Conservation (phyloP, 2,329 filamentous ascomycete species). For the Penicillium hesseltinei region DNA sequence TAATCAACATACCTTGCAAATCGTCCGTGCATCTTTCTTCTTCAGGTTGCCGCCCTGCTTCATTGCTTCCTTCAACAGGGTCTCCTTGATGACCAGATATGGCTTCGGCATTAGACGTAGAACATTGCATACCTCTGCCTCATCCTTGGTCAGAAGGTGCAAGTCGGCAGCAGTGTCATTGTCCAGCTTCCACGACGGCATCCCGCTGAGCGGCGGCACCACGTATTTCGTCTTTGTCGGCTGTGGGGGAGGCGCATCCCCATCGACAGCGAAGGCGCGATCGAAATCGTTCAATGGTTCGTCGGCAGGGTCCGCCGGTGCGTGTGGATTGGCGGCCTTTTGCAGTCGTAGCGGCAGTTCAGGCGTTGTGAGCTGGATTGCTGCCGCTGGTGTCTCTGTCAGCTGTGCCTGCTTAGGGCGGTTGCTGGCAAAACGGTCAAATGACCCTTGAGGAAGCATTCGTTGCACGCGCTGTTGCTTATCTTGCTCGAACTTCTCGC, state of each 20-base stretch:
- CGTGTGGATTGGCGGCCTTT: slow-evolving; percentile 35
- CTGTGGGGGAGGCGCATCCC: slow-evolving; percentile 41
- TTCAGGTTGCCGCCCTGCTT: slow-evolving; percentile 85
- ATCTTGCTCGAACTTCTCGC: slow-evolving; percentile 89
- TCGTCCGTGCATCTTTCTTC: slow-evolving; percentile 88
- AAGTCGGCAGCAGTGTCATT: slow-evolving; percentile 74
- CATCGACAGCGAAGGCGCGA: slow-evolving; percentile 53
- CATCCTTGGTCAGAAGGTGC: slow-evolving; percentile 80
- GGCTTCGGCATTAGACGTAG: slow-evolving; percentile 88
- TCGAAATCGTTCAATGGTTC: slow-evolving; percentile 51
- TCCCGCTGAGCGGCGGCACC: slow-evolving; percentile 47
- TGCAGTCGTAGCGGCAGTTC: slow-evolving; percentile 68
- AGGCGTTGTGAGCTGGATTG: slow-evolving; percentile 72
- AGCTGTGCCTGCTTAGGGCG: slow-evolving; percentile 68
- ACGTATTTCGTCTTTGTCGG: slow-evolving; percentile 53
- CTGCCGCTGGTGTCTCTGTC: slow-evolving; percentile 71
- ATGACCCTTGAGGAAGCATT: slow-evolving; percentile 68
- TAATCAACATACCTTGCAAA: slow-evolving; percentile 58
- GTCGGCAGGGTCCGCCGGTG: slow-evolving; percentile 32
- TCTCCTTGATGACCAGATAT: slow-evolving; percentile 91
- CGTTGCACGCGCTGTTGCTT: slow-evolving; percentile 72
- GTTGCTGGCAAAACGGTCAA: slow-evolving; percentile 76
- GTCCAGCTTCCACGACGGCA: slow-evolving; percentile 60
- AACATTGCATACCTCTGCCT: slow-evolving; percentile 80
- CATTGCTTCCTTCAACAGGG: slow-evolving; percentile 84